Conservation (phyloP, 1,139 yeast genomes). For the Hyphopichia pseudoburtonii region DNA sequence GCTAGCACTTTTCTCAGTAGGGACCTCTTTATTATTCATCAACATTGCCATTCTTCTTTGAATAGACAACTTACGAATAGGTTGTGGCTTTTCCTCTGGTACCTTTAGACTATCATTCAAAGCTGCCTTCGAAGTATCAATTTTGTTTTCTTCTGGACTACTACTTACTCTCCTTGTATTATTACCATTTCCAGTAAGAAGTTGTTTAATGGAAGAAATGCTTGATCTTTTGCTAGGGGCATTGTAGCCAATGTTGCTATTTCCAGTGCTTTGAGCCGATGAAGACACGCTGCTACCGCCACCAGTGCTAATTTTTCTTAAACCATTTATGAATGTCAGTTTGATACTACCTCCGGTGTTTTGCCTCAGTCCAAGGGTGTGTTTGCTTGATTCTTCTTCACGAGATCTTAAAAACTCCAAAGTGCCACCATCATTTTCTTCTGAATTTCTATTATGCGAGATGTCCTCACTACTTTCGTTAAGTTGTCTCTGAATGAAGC, state of each 20-base stretch:
- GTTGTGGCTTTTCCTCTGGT: slow-evolving; percentile 13
- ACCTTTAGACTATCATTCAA: neutral
- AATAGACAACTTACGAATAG: slow-evolving; percentile 41
- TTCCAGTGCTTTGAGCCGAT: slow-evolving; percentile 22
- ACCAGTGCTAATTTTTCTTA: slow-evolving; percentile 44
- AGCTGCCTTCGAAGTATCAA: neutral
- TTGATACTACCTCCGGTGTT: slow-evolving; percentile 50
- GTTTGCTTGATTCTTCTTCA: slow-evolving; percentile 25
- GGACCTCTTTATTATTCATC: slow-evolving; percentile 46
- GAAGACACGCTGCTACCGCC: slow-evolving; percentile 20
- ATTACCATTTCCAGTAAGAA: slow-evolving; percentile 38
- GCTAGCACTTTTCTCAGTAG: slow-evolving; percentile 58
- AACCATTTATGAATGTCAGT: slow-evolving; percentile 32
- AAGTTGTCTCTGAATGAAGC: slow-evolving; percentile 36
- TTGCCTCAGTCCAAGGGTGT: slow-evolving; percentile 16
- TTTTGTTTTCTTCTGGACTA: slow-evolving; percentile 1
- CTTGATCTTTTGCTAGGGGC: slow-evolving; percentile 34
- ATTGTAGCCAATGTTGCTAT: slow-evolving; percentile 12
- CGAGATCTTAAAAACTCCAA: slow-evolving; percentile 60
- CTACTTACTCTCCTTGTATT: slow-evolving; percentile 14
- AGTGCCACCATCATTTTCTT: slow-evolving; percentile 27
- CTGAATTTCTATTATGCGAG: slow-evolving; percentile 14
- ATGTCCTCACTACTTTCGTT: slow-evolving; percentile 23
- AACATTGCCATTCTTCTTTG: slow-evolving; percentile 69
- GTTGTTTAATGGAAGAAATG: slow-evolving; percentile 41